Percentiles rank a stretch among this genome's conserved stretches.
Evolutionary conservation across 108 stramenopile species (phyloP).

Genomic region (Aurantiochytrium sp.): DNA sequence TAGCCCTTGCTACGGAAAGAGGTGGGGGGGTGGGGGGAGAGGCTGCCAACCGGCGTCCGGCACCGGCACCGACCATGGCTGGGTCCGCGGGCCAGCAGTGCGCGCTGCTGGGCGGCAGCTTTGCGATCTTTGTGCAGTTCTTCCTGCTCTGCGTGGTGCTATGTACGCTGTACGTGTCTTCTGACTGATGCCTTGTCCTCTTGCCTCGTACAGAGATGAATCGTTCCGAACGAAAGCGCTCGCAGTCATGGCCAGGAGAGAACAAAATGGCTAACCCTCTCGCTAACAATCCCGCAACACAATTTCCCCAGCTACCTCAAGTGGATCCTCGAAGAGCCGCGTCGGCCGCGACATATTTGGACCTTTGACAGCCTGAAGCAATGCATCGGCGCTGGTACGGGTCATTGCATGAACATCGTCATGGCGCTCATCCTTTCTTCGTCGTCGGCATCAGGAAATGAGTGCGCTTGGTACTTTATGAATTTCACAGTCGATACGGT

Average conservation of each 20-base stretch:
- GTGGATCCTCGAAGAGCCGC: not conserved
- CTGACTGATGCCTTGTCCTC: too few species aligned
- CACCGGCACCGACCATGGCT: not conserved
- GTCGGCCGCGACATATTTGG: not conserved
- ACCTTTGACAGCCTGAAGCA: slow-evolving; percentile 1
- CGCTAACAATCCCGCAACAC: too few species aligned
- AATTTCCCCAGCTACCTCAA: not conserved
- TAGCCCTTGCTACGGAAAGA: not conserved
- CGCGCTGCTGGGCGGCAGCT: not conserved
- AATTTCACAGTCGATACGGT: slow-evolving; percentile 1
- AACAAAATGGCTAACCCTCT: too few species aligned
- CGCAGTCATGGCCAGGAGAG: too few species aligned
- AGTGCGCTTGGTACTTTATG: slow-evolving; percentile 4
- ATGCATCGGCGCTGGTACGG: not conserved
- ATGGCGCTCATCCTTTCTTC: not conserved
- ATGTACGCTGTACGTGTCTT: not conserved
- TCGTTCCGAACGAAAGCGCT: too few species aligned
- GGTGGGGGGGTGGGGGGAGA: too few species aligned
- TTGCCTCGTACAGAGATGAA: too few species aligned
- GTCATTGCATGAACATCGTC: not conserved
- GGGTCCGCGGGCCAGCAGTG: not conserved
- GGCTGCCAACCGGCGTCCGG: too few species aligned
- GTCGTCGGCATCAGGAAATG: not conserved
- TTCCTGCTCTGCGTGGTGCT: not conserved
- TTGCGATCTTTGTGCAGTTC: not conserved